These are phyloP conservation scores for Tolypocladium nubicola DNA, from an alignment of 2,329 filamentous ascomycete species.

Conservation along the genomic window DNA sequence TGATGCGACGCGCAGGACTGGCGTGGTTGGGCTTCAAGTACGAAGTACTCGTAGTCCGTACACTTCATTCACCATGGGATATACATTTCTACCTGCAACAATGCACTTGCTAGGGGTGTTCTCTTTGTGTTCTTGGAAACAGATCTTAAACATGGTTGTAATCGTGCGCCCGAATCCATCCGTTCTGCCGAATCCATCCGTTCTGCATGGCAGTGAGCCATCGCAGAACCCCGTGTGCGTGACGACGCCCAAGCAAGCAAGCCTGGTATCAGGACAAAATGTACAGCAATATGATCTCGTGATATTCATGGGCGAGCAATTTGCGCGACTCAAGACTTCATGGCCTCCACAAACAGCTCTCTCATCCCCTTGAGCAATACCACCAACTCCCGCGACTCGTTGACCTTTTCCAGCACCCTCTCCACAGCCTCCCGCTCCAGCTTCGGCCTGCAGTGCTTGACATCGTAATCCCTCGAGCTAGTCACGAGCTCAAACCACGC, in stretches of 20 bases:
- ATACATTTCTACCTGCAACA: neutral
- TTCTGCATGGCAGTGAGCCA: neutral
- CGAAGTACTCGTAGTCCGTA: neutral
- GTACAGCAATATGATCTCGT: no score
- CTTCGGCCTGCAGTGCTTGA: conserved; percentile 72
- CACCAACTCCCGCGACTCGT: conserved; percentile 67
- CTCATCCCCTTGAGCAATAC: conserved; percentile 73
- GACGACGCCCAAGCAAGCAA: neutral
- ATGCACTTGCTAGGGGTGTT: neutral
- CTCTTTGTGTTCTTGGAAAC: neutral
- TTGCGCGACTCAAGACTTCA: conserved; percentile 35
- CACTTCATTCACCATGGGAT: neutral
- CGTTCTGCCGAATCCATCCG: neutral
- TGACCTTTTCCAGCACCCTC: conserved; percentile 65
- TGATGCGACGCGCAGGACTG: neutral
- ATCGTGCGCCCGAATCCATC: neutral
- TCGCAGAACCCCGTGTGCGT: neutral
- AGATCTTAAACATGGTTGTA: neutral
- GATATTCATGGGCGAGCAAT: neutral
- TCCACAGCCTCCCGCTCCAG: conserved; percentile 71
- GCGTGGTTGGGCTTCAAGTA: neutral
- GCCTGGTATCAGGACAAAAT: neutral
- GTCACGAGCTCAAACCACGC: conserved; percentile 90
- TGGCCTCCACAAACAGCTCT: conserved; percentile 61
- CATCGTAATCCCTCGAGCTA: conserved; percentile 71